Conservation (phyloP, 1,284 basidiomycete species). For the Malassezia dermatis region DNA sequence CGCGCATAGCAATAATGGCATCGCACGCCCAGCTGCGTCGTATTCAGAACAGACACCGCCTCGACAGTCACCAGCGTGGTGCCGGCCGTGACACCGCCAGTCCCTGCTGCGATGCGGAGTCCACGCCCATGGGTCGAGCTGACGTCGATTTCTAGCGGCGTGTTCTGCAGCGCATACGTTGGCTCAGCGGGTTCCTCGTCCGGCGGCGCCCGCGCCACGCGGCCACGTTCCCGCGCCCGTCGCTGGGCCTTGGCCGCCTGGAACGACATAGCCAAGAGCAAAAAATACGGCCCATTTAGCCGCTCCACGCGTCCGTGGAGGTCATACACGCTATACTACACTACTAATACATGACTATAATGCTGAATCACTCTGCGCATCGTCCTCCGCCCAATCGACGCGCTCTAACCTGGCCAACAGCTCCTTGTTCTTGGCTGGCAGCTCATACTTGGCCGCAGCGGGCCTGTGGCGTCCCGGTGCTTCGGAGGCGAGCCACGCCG, state of each 20-base stretch:
- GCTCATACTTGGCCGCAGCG: not conserved
- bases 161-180: not conserved
- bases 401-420: constrained; percentile 8
- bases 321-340: not conserved
- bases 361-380: not conserved
- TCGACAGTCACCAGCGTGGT: not conserved
- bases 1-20: constrained; percentile 13
- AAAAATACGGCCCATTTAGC: not conserved
- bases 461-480: not conserved
- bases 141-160: not conserved
- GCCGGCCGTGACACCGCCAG: not conserved
- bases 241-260: not conserved
- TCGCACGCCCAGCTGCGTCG: not conserved
- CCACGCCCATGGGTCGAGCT: not conserved
- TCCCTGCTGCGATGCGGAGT: not conserved
- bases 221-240: not conserved
- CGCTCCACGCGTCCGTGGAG: not conserved
- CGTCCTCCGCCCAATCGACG: constrained; percentile 10
- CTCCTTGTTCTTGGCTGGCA: constrained; percentile 4
- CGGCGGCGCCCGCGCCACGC: not conserved
- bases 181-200: not conserved
- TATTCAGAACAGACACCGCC: constrained; percentile 3
- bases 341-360: not conserved
- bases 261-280: constrained; percentile 7
- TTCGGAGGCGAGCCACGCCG: constrained; percentile 6